Conservation (phyloP, 352 stramenopile species). For the Pythium phragmiticola region DNA sequence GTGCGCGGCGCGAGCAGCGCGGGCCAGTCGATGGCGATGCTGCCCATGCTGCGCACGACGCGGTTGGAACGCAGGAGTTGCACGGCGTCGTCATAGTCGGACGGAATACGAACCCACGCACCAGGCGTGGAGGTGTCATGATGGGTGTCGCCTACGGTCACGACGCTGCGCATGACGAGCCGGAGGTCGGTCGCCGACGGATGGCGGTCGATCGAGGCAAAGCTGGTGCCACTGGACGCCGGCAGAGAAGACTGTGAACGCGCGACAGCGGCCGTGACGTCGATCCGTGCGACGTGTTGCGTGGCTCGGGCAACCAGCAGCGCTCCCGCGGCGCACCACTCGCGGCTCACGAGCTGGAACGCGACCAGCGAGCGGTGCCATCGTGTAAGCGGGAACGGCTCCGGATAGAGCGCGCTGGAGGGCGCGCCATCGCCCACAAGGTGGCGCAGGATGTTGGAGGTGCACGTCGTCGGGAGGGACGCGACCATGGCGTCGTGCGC, state of each 20-base stretch:
- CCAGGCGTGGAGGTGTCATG: not conserved
- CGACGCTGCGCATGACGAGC: slow-evolving; percentile 16
- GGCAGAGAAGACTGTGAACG: too few relatives aligned
- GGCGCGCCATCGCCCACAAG: not conserved
- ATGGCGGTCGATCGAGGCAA: not conserved
- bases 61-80: not conserved
- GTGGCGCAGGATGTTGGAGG: not conserved
- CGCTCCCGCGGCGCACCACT: not conserved
- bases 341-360: slow-evolving; percentile 3
- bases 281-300: slow-evolving; percentile 5
- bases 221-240: too few relatives aligned
- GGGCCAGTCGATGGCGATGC: slow-evolving; percentile 8
- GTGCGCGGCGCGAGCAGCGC: slow-evolving; percentile 10
- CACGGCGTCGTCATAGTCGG: not conserved
- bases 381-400: not conserved
- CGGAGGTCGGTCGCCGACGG: slow-evolving; percentile 3
- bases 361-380: slow-evolving; percentile 3
- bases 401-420: not conserved
- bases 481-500: not conserved
- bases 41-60: slow-evolving; percentile 11
- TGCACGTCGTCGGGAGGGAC: not conserved
- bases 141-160: not conserved
- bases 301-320: not conserved
- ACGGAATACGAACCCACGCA: not conserved
- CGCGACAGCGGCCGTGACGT: slow-evolving; percentile 5